Base-by-base conservation (phyloP, 192 early-diverging fungal genomes). In the Phlyctochytrium arcticum region DNA sequence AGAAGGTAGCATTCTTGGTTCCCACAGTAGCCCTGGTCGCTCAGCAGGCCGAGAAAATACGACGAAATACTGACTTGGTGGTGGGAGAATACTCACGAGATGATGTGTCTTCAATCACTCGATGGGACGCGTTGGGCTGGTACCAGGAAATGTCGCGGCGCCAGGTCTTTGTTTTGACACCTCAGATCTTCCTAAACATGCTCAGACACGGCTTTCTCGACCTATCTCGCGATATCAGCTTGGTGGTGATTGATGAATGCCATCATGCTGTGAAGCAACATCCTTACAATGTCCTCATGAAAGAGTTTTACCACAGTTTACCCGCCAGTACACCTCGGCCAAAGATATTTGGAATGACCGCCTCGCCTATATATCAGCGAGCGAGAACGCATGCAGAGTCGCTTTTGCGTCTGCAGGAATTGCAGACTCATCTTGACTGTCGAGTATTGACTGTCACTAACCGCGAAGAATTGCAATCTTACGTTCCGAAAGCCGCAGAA, bases 281-380 rank as follows among this genome's bases (percentile, higher is more conserved):
- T 62, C 89, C 91, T 0, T 94, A 89, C 70, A 77, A 84, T 57
- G 56, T 86, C 8, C 85, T 95, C 34, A 92, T 96, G 90, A 80
- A 78, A 47, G 87, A 91, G 54, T 92, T 92, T 67, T 98, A 95
- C 68, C 72, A 81, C 55, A 68, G 73, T 12, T 73, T 79, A 12
- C 72, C 76, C 0, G 61, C 58, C 0, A 51, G 51, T 5, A 55
- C 73, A 7, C 19, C 86, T 84, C 71, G 84, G 27, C 94, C 94
- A 7, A 88, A 87, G 55, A 78, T 98, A 0, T 92, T 98, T 73
- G 90, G 92, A 1, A 93, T 96, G 90, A 94, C 93, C 0, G 93
- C 95, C 0, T 95, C 91, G 23, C 93, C 95, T 4, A 82, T 90
- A 29, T 72, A 83, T 29, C 71, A 71, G 58, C 39, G 55, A 36